These are phyloP conservation scores for Oxytropis ochrocephala DNA, from an alignment of 306 rosid species.

Conservation along the genomic window DNA sequence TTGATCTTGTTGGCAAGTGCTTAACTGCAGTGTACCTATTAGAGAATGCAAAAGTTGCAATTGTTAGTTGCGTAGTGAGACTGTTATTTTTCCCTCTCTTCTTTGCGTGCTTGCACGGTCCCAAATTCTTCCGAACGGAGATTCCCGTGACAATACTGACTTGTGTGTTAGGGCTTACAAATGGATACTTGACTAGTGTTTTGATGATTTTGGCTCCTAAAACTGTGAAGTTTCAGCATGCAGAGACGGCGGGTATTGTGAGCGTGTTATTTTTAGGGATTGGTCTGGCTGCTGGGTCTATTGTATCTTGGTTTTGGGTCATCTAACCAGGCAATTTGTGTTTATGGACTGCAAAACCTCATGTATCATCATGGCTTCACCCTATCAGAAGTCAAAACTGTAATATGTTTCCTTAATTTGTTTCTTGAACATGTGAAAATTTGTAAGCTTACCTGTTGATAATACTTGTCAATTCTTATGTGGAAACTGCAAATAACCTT, in stretches of 20 bases:
- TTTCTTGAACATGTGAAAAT: background rate
- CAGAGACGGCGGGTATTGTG: constrained; percentile 82
- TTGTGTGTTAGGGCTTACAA: constrained; percentile 72
- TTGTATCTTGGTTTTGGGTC: too few species aligned
- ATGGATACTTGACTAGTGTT: constrained; percentile 80
- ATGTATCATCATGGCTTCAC: too few species aligned
- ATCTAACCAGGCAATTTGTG: too few species aligned
- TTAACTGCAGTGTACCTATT: constrained; percentile 58
- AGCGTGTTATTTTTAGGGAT: constrained; percentile 58
- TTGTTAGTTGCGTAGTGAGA: constrained; percentile 52
- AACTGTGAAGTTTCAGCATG: constrained; percentile 56
- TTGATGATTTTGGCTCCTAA: constrained; percentile 79
- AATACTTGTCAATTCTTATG: too few species aligned
- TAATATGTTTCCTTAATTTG: background rate
- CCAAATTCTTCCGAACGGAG: constrained; percentile 65
- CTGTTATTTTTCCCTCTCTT: constrained; percentile 77
- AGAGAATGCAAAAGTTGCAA: constrained; percentile 43
- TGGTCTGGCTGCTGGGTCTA: constrained; percentile 75
- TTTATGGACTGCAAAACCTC: too few species aligned
- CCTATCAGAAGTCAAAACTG: constrained; percentile 5
- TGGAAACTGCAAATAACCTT: too few species aligned
- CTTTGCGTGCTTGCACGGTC: constrained; percentile 72
- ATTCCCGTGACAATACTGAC: constrained; percentile 62
- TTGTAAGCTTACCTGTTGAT: background rate
- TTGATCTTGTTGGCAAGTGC: constrained; percentile 75